These are phyloP conservation scores for Apiospora kogelbergensis DNA, from an alignment of 2,329 filamentous ascomycete species.

Conservation along the genomic window DNA sequence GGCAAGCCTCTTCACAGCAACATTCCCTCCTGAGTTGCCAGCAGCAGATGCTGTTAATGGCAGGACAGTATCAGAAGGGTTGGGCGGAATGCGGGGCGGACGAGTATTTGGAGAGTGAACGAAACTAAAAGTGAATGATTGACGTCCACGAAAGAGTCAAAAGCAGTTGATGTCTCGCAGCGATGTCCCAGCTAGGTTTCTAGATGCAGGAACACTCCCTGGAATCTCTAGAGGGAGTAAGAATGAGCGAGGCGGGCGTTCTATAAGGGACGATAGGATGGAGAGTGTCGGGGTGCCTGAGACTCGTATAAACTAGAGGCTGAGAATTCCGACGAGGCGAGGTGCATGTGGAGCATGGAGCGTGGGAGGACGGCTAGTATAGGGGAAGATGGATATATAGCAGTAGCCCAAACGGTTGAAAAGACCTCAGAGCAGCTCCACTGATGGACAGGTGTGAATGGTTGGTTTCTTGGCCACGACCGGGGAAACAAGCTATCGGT, in stretches of 20 bases:
- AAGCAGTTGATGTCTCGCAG: background rate
- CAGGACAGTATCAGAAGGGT: background rate
- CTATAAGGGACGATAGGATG: background rate
- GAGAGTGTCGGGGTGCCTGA: background rate
- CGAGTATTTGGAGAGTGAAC: background rate
- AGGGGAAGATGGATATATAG: background rate
- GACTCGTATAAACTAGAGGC: constrained; percentile 6
- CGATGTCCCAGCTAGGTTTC: background rate
- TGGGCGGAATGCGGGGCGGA: background rate
- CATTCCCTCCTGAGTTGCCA: background rate
- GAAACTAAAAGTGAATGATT: constrained; percentile 1
- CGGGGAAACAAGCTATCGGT: background rate
- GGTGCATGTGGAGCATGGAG: constrained; percentile 1
- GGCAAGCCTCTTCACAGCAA: background rate
- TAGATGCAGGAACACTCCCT: background rate
- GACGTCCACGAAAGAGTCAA: constrained; percentile 1
- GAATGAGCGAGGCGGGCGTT: background rate
- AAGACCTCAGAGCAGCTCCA: constrained; percentile 4
- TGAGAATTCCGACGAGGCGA: constrained; percentile 8
- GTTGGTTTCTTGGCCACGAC: background rate
- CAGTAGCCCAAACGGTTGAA: background rate
- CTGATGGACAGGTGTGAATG: background rate
- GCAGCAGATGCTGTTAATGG: background rate
- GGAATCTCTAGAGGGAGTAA: background rate
- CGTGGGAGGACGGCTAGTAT: background rate